Percentiles rank a stretch among this genome's conserved stretches.
phyloP scores from a whole-genome alignment of 257 asterid genomes.

The Ilex asprella region DNA sequence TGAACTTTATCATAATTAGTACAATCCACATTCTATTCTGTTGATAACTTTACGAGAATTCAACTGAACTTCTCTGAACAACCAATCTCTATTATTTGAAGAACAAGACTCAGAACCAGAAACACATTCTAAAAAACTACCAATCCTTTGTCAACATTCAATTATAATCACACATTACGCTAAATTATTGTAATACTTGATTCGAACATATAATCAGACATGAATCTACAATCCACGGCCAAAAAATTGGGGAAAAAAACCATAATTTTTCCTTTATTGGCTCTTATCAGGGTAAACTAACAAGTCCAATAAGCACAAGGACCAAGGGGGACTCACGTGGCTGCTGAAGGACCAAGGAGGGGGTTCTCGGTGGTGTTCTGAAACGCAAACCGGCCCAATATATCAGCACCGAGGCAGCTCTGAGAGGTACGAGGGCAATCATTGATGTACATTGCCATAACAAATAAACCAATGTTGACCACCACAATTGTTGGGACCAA shows the following conservation, averaged over 20 bases:
- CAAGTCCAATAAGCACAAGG: neutral
- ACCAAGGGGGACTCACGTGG: conserved; percentile 35
- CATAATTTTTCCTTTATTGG: neutral
- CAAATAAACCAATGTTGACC: conserved; percentile 46
- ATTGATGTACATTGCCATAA: conserved; percentile 53
- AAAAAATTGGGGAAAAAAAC: neutral
- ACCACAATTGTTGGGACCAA: conserved; percentile 56
- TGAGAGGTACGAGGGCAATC: conserved; percentile 55
- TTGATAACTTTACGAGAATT: too few species aligned
- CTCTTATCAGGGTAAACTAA: neutral
- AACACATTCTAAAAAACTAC: too few species aligned
- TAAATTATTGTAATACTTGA: neutral
- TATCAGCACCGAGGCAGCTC: conserved; percentile 38
- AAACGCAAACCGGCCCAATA: conserved; percentile 69
- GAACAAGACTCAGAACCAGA: too few species aligned
- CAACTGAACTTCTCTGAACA: too few species aligned
- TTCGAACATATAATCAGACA: neutral
- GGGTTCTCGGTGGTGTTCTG: conserved; percentile 75
- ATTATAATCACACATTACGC: neutral
- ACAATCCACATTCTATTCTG: too few species aligned
- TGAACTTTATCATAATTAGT: too few species aligned
- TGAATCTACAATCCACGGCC: neutral
- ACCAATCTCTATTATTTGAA: too few species aligned
- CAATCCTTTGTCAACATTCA: too few species aligned
- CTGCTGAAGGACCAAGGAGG: conserved; percentile 86